Evolutionary conservation across 1,284 basidiomycete species (phyloP), one percentile per base, ranked within the genome.

Genomic region (Phaffia rhodozyma): DNA sequence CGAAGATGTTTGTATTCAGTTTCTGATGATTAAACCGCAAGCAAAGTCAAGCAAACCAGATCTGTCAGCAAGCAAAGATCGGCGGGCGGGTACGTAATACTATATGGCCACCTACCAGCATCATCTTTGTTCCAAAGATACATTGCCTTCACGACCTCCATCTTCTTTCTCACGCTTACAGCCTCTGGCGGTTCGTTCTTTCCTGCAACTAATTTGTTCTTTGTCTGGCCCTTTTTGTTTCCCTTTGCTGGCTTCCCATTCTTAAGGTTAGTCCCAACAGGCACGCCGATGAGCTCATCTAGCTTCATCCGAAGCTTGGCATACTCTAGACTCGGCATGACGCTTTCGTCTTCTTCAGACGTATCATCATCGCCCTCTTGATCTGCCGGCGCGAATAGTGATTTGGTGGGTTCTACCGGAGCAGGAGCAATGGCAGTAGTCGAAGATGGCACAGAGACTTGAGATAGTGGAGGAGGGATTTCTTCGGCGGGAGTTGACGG

Each of bases 121-220:
- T 87, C 86, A 65, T 79, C 81, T 67, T 82, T 78, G 66, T 84
- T 81, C 70, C 91, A 92, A 68, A 91, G 80, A 69, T 91, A 89
- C 70, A 86, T 83, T 55, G 79, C 78, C 72, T 83, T 82, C 23
- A 86, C 72, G 43, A 76, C 76, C 34, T 78, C 74, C 34, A 91
- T 77, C 52, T 79, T 81, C 62, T 78, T 75, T 27, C 81, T 81
- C 57, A 91, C 73, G 3, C 71, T 72, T 27, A 75, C 72, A 62
- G 81, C 75, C 69, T 80, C 73, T 69, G 67, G 75, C 60, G 68
- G 78, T 70, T 71, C 78, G 60, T 71, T 65, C 4, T 69, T 70
- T 30, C 70, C 70, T 38, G 63, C 71, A 50, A n/a, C 66, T 29
- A 55, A 30, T 23, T 23, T n/a, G n/a, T 9, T 20, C 21, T 48